phyloP scores from a whole-genome alignment of 257 asterid genomes.

The Cordia subcordata region DNA sequence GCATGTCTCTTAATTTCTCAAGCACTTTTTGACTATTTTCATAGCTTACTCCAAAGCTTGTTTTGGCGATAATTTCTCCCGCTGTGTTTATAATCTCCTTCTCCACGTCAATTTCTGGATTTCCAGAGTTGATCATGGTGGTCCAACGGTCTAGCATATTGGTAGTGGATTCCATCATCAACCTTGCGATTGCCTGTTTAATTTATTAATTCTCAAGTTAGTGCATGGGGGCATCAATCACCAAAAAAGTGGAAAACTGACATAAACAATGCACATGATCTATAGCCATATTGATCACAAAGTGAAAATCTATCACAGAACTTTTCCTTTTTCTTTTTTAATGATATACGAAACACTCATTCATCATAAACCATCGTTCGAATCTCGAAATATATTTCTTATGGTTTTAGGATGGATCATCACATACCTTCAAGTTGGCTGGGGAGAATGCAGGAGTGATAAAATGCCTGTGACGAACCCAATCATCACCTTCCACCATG shows the following conservation, averaged over 20 bases:
- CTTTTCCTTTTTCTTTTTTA: no score
- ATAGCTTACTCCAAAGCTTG: conserved; percentile 66
- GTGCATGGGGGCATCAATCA: no score
- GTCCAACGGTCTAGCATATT: conserved; percentile 71
- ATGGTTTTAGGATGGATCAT: no score
- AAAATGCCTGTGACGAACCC: conserved; percentile 82
- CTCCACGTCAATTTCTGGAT: conserved; percentile 62
- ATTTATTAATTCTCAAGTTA: neutral
- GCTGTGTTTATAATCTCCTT: conserved; percentile 59
- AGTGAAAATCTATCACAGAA: no score
- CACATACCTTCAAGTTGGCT: conserved; percentile 60
- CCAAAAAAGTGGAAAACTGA: no score
- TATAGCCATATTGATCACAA: no score
- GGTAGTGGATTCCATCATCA: conserved; percentile 65
- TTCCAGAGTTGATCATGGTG: conserved; percentile 34
- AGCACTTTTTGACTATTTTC: conserved; percentile 50
- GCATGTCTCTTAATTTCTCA: conserved; percentile 61
- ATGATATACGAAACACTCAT: no score
- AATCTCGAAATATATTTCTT: no score
- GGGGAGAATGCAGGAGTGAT: conserved; percentile 85
- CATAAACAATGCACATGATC: no score
- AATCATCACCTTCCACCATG: conserved; percentile 90
- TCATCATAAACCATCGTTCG: no score
- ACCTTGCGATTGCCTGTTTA: conserved; percentile 68
- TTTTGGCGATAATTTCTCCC: conserved; percentile 76